Base-by-base conservation (phyloP, 495 filamentous ascomycete species). In the Lasiosphaeria miniovina region DNA sequence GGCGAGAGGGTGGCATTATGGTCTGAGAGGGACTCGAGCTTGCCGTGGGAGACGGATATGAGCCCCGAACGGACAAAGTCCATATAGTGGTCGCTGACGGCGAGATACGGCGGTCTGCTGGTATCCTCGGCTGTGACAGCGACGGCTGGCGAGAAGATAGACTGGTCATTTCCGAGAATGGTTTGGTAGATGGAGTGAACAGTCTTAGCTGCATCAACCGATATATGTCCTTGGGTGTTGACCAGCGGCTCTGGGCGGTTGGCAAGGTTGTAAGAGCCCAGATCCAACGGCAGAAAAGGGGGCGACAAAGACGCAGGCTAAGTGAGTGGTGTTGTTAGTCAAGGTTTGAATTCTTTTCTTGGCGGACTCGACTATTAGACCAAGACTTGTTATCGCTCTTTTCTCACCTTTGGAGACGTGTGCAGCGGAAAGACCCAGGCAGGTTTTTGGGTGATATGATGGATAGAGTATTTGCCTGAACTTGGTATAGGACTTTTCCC, bases 281-380 rank as follows among this genome's bases (percentile, higher is more conserved):
- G 71, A 68, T 96, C 92, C n/a, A 90, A 67, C 0, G 91, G 91
- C 1, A 91, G 65, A 60, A 96, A 93, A 0, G 79, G 76, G 0
- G 83, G 77, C 0, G 79, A 73, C 1, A 73, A 68, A 5, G 75
- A 71, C n/a, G 68, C 60, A 17, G 76, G 74, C 76, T 80, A 49
- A 54, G 61, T 4, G 10, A 35, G 4, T 24, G 24, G 24, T 24
- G 0, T 24, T 34, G 51, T 54, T 36, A 60, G 41, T 34, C 12
- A 14, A 8, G 9, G 8, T 41, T 41, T 41, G 9, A 45, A 52
- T 7, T 8, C 68, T 32, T 8, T 17, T 58, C 24, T 15, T 61
- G 12, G 57, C 59, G 3, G 66, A 54, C 17, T 15, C 38, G 7
- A 41, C 8, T 41, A 8, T 41, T 14, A 41, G 38, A 9, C 38